A percentile compares a stretch with the other conserved stretches of the same genome.
Conservation (phyloP, 495 filamentous ascomycete species). For the Aspergillus sclerotiicarbonarius region DNA sequence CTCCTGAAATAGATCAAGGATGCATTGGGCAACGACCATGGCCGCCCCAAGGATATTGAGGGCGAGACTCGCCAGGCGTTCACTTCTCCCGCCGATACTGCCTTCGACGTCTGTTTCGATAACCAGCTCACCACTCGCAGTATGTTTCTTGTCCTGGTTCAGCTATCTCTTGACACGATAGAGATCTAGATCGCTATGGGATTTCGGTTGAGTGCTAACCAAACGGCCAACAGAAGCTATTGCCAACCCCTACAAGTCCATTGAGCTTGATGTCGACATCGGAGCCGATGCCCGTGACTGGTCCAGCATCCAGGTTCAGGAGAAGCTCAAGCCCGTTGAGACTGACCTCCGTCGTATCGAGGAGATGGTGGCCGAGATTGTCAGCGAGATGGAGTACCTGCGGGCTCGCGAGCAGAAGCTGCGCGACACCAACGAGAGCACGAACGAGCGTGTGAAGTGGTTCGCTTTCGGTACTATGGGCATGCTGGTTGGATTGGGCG, state of each 20-base stretch:
- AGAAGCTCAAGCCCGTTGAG: conserved; percentile 98
- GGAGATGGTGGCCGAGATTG: conserved; percentile 79
- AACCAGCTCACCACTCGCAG: conserved; percentile 66
- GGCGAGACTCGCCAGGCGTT: conserved; percentile 94
- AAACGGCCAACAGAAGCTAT: conserved; percentile 24
- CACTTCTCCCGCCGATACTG: conserved; percentile 88
- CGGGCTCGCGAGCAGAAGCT: conserved; percentile 88
- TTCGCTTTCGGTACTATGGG: conserved; percentile 95
- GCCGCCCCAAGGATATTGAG: conserved; percentile 81
- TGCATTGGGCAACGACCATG: conserved; percentile 92
- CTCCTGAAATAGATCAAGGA: conserved; percentile 72
- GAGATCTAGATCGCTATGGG: no score
- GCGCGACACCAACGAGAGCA: conserved; percentile 98
- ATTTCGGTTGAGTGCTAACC: no score
- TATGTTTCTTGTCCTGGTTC: conserved; percentile 42
- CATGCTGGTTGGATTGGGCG: conserved; percentile 85
- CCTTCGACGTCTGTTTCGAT: conserved; percentile 97
- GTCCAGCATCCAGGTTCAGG: conserved; percentile 90
- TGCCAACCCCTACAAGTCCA: conserved; percentile 65
- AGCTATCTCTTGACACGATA: background rate
- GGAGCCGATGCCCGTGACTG: conserved; percentile 98
- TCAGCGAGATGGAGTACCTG: conserved; percentile 90
- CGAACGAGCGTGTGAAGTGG: conserved; percentile 98
- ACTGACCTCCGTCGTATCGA: conserved; percentile 92
- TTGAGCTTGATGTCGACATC: conserved; percentile 98